These are phyloP conservation scores for Condylostoma magnum DNA, from an alignment of 169 alveolate genomes.

Conservation along the genomic window DNA sequence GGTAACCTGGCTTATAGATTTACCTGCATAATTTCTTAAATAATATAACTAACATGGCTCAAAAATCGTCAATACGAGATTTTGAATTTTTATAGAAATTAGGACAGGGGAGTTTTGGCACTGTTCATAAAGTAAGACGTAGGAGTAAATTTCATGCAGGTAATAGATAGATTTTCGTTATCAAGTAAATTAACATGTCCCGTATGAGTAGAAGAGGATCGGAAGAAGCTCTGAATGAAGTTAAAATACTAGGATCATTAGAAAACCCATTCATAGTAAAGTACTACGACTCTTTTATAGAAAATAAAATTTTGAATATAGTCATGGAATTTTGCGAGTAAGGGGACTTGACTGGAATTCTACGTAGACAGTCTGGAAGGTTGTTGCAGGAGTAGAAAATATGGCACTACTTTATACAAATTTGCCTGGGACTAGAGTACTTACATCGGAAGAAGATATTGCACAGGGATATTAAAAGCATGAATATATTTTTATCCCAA, in stretches of 20 bases:
- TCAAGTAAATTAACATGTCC: constrained; percentile 71
- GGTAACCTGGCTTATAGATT: no score
- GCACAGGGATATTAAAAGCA: constrained; percentile 78
- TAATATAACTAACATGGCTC: constrained; percentile 9
- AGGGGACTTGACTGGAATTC: constrained; percentile 70
- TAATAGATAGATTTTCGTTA: constrained; percentile 57
- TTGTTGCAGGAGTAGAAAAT: constrained; percentile 57
- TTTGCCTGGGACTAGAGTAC: constrained; percentile 81
- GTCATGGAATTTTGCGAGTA: constrained; percentile 85
- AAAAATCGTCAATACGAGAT: constrained; percentile 52
- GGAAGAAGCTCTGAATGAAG: constrained; percentile 74
- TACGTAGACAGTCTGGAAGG: constrained; percentile 47
- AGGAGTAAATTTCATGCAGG: constrained; percentile 19
- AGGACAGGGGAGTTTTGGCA: constrained; percentile 74
- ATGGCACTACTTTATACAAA: constrained; percentile 75
- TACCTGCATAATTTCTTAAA: no score
- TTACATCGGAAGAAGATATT: constrained; percentile 64
- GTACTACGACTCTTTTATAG: constrained; percentile 82
- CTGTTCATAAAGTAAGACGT: constrained; percentile 54
- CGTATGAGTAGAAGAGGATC: constrained; percentile 58
- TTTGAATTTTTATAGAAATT: constrained; percentile 53
- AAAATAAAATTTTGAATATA: constrained; percentile 62
- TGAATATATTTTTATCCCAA: constrained; percentile 45
- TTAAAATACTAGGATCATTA: constrained; percentile 58
- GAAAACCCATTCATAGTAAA: constrained; percentile 64